These are phyloP conservation scores for Pythium sp. DNA, from an alignment of 352 stramenopile genomes.

Conservation along the genomic window DNA sequence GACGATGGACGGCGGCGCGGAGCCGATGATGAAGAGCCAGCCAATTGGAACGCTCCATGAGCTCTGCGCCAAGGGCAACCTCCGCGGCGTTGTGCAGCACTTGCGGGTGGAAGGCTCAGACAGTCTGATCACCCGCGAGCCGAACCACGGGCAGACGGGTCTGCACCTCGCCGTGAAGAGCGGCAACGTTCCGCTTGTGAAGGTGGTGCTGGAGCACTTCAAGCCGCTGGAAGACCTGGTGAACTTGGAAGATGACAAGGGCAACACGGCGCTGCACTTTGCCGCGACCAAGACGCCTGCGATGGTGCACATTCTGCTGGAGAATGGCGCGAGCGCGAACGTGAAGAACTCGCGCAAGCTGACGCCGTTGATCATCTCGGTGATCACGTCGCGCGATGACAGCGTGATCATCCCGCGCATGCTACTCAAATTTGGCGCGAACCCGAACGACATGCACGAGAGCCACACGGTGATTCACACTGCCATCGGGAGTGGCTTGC, in stretches of 20 bases:
- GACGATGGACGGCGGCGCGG: slow-evolving; percentile 62
- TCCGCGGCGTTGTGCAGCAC: slow-evolving; percentile 75
- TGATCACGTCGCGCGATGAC: slow-evolving; percentile 84
- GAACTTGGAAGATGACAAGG: slow-evolving; percentile 86
- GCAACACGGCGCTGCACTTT: slow-evolving; percentile 86
- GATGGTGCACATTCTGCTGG: slow-evolving; percentile 81
- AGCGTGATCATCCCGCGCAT: slow-evolving; percentile 83
- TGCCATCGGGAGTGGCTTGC: slow-evolving; percentile 50
- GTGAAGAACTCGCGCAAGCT: slow-evolving; percentile 86
- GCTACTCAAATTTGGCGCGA: slow-evolving; percentile 85
- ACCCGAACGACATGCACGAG: slow-evolving; percentile 89
- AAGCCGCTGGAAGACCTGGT: slow-evolving; percentile 77
- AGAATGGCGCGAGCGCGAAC: slow-evolving; percentile 75
- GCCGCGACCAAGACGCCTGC: slow-evolving; percentile 81
- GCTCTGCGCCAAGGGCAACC: slow-evolving; percentile 75
- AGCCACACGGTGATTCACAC: slow-evolving; percentile 87
- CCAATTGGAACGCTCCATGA: slow-evolving; percentile 79
- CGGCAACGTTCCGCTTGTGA: slow-evolving; percentile 77
- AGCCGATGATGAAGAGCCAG: slow-evolving; percentile 73
- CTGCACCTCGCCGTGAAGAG: slow-evolving; percentile 83
- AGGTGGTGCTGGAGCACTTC: slow-evolving; percentile 82
- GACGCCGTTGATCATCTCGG: slow-evolving; percentile 82
- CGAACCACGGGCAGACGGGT: slow-evolving; percentile 82
- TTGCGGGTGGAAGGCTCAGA: slow-evolving; percentile 71
- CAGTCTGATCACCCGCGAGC: slow-evolving; percentile 62